These are phyloP conservation scores for Eutrema heterophyllum DNA, from an alignment of 345 rosid species.

Conservation along the genomic window DNA sequence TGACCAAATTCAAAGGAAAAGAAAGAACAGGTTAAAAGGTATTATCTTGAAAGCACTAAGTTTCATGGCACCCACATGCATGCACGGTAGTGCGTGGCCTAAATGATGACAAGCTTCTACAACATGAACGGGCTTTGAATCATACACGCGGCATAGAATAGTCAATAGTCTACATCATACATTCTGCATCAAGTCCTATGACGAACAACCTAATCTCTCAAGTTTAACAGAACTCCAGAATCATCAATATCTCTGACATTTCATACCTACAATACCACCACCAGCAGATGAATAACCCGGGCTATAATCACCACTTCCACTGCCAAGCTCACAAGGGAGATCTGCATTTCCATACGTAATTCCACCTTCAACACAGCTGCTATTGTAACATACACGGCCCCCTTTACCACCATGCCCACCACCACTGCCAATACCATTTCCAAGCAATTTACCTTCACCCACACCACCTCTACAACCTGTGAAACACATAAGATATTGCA, in stretches of 20 bases:
- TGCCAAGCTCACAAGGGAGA: conserved; percentile 98
- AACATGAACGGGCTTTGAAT: neutral
- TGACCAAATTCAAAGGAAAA: conserved; percentile 35
- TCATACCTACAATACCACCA: conserved; percentile 89
- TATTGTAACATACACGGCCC: conserved; percentile 69
- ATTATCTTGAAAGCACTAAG: conserved; percentile 19
- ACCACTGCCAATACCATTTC: conserved; percentile 83
- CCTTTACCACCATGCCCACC: conserved; percentile 99
- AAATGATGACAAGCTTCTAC: conserved; percentile 9
- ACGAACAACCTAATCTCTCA: conserved; percentile 15
- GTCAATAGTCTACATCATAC: conserved; percentile 11
- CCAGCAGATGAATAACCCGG: conserved; percentile 65
- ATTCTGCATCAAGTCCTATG: neutral
- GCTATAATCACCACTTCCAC: conserved; percentile 93
- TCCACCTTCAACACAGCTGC: conserved; percentile 67
- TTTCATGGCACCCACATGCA: neutral
- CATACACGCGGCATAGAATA: conserved; percentile 6
- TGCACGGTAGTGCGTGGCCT: conserved; percentile 12
- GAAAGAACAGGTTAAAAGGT: conserved; percentile 16
- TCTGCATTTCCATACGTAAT: conserved; percentile 74
- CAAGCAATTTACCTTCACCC: conserved; percentile 66
- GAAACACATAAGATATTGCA: conserved; percentile 24
- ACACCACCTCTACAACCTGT: conserved; percentile 94
- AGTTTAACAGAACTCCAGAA: neutral
- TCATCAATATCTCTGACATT: conserved; percentile 4